These are phyloP conservation scores for Lantana camara DNA, from an alignment of 257 asterid genomes.

Conservation along the genomic window DNA sequence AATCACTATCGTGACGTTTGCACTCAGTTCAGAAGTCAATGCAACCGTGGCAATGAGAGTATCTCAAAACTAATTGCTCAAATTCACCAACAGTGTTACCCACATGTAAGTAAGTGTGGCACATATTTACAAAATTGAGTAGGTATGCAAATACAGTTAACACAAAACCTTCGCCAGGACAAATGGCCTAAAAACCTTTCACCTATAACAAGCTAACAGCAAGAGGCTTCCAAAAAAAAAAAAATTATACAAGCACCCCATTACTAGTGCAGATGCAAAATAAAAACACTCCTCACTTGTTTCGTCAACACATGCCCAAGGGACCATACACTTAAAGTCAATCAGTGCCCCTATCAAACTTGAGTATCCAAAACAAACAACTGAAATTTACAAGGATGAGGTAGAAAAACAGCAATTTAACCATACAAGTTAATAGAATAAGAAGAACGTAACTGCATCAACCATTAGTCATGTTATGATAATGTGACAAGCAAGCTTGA, in stretches of 20 bases:
- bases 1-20: background rate
- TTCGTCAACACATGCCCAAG: background rate
- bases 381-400: background rate
- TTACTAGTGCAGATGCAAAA: background rate
- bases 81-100: background rate
- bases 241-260: too few species aligned
- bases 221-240: too few species aligned
- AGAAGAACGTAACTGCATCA: background rate
- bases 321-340: background rate
- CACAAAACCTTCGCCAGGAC: too few species aligned
- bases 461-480: slow-evolving; percentile 1
- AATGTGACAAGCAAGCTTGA: background rate
- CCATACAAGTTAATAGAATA: slow-evolving; percentile 1
- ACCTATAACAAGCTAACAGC: background rate
- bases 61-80: background rate
- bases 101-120: background rate
- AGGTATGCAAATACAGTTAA: background rate
- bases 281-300: background rate
- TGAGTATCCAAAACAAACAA: background rate
- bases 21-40: background rate
- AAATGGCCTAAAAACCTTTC: background rate
- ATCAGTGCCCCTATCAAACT: background rate
- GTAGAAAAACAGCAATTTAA: slow-evolving; percentile 14
- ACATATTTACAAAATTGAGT: background rate
- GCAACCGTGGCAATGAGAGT: background rate